phyloP scores from a whole-genome alignment of 345 rosid species.

The Boechera stricta region DNA sequence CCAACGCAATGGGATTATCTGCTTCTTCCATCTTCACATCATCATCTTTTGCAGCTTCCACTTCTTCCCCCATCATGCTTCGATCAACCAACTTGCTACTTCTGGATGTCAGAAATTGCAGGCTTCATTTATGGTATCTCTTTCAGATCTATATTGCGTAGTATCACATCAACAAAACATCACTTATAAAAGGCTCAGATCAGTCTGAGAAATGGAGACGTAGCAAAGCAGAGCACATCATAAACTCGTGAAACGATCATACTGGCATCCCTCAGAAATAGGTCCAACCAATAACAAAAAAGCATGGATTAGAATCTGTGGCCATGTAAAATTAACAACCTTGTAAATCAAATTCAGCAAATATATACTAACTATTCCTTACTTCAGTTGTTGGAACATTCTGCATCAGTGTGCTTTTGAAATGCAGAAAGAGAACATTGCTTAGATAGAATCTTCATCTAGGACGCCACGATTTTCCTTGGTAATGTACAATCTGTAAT shows the following conservation, averaged over 20 bases:
- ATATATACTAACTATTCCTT: neutral
- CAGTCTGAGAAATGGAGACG: neutral
- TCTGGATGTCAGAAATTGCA: slow-evolving; percentile 2
- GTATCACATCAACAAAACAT: slow-evolving; percentile 12
- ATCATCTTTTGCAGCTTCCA: too few relatives aligned
- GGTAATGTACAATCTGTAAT: slow-evolving; percentile 3
- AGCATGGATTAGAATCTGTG: slow-evolving; percentile 5
- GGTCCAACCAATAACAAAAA: slow-evolving; percentile 9
- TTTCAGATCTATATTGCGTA: slow-evolving; percentile 18
- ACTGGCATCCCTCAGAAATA: slow-evolving; percentile 14
- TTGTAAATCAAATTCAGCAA: neutral
- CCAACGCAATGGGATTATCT: too few relatives aligned
- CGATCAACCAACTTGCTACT: neutral
- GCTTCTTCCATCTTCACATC: too few relatives aligned
- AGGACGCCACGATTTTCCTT: neutral
- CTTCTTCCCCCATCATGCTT: neutral
- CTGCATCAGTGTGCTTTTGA: slow-evolving; percentile 26
- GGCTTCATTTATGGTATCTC: slow-evolving; percentile 1
- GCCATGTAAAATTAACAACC: slow-evolving; percentile 15
- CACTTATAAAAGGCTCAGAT: slow-evolving; percentile 6
- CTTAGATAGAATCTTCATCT: slow-evolving; percentile 19
- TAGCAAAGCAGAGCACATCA: slow-evolving; percentile 27
- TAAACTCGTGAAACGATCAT: neutral
- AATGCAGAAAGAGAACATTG: slow-evolving; percentile 23
- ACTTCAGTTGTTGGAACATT: slow-evolving; percentile 10